Conservation (phyloP, 495 filamentous ascomycete genomes). For the Sporormia fimetaria region DNA sequence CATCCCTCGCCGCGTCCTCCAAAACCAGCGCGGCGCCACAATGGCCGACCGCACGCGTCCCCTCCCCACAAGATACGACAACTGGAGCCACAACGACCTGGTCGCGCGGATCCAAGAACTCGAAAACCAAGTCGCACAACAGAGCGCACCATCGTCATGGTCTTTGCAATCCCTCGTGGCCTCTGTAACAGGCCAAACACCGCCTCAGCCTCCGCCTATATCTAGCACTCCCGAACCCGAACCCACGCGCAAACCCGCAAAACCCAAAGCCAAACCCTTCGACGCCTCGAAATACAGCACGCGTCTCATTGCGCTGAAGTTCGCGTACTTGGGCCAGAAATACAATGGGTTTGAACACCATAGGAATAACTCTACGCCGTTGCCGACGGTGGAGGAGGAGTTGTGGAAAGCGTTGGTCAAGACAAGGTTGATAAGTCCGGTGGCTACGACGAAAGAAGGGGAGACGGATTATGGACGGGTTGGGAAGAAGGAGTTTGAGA, state of each 20-base stretch:
- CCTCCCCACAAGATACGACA: conserved; percentile 5
- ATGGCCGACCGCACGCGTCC: not conserved
- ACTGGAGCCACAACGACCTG: conserved; percentile 14
- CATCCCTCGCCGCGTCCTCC: conserved; percentile 1
- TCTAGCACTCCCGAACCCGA: too few species aligned
- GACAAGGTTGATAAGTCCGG: conserved; percentile 66
- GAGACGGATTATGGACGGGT: conserved; percentile 29
- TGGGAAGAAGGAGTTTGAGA: conserved; percentile 29
- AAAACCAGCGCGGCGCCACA: not conserved
- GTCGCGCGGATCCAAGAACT: conserved; percentile 15
- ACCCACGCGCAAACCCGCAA: too few species aligned
- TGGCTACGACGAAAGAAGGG: conserved; percentile 25
- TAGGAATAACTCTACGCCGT: conserved; percentile 47
- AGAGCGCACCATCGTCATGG: not conserved
- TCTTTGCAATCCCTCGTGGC: not conserved
- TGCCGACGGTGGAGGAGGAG: conserved; percentile 80
- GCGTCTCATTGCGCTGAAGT: conserved; percentile 76
- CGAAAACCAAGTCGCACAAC: conserved; percentile 4
- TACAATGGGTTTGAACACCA: conserved; percentile 91
- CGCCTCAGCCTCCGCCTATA: too few species aligned
- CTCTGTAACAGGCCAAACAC: too few species aligned
- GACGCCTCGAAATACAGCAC: conserved; percentile 58
- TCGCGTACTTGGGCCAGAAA: conserved; percentile 80
- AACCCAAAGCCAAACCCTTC: not conserved
- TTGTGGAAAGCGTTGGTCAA: conserved; percentile 81